Evolutionary conservation across 106 monocot species (phyloP), one percentile per base, ranked within the genome.

Genomic region (Alisma plantagoaquatica): DNA sequence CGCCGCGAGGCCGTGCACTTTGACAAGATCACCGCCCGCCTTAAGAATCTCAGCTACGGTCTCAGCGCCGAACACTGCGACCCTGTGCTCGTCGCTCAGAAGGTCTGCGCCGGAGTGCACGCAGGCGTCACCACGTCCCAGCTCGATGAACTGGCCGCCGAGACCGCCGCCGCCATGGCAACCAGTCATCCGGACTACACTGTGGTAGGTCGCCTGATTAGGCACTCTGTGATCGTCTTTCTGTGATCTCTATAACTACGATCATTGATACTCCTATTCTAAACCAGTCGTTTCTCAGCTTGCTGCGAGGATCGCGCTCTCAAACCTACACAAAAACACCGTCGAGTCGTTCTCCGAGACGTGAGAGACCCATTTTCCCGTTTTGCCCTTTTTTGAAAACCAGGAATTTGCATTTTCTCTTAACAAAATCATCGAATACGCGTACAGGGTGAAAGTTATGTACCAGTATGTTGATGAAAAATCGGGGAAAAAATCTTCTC

Each of bases 1-100:
- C 65, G 89, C 49, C 84, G 73, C 50, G 96, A 89, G 66, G 26
- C 70, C 3, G 96, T 96, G 11, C 96, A 96, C 64, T 96, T 96
- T 73, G 96, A 96, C 78, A 96, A 96, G 84, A 96, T 96, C 68
- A 96, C 89, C 11, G 96, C 96, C 22, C 43, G 89, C 48, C 51
- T 96, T 29, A 96, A 89, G 96, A 96, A 82, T 73, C 56, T 93
- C 43, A 93, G 92, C 60, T 93, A 93, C n/a, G 92, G 92, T 10
- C 71, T 93, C 51, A 93, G 63, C 71, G 56, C 59, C 31, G 87
- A 93, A 41, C 92, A 87, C 78, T 93, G 92, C 66, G 92, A 93
- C 53, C 86, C 87, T 1, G 79, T 87, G 16, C 76, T 87, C 23
- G 80, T 93, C 5, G 75, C 92, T 0, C 92, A 96, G 70, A 96